Evolutionary conservation across 495 filamentous ascomycete species (phyloP).

Genomic region (Neurospora cerealis): DNA sequence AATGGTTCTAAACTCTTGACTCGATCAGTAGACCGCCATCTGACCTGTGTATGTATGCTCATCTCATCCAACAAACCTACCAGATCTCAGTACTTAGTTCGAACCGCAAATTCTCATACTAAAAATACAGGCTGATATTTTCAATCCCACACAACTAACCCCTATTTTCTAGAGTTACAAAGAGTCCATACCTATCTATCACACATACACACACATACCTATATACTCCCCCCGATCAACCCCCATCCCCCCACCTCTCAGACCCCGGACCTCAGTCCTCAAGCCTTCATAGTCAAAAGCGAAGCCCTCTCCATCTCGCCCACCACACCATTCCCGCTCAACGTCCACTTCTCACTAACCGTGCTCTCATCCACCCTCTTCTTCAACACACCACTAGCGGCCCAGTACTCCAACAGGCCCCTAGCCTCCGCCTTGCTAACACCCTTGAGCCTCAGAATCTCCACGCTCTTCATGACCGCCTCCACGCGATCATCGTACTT

Average conservation of each 20-base stretch:
- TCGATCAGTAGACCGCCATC: too few relatives aligned
- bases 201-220: neutral
- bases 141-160: neutral
- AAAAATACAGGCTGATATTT: neutral
- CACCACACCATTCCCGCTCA: conserved; percentile 72
- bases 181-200: neutral
- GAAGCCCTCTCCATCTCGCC: conserved; percentile 69
- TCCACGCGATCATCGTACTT: conserved; percentile 58
- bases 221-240: too few relatives aligned
- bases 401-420: conserved; percentile 86
- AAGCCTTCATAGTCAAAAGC: conserved; percentile 38
- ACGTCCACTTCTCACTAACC: conserved; percentile 76
- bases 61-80: neutral
- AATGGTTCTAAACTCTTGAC: too few relatives aligned
- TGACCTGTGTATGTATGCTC: too few relatives aligned
- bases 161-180: neutral
- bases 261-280: neutral
- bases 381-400: conserved; percentile 69
- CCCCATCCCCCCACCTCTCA: neutral
- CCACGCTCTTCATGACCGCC: conserved; percentile 43
- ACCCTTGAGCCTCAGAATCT: conserved; percentile 45
- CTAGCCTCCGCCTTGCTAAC: conserved; percentile 67
- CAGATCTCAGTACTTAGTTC: too few relatives aligned
- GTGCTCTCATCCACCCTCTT: conserved; percentile 55
- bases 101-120: neutral